These are phyloP conservation scores for Pichia kudriavzevii DNA, from an alignment of 1,139 yeast species.

Conservation along the genomic window DNA sequence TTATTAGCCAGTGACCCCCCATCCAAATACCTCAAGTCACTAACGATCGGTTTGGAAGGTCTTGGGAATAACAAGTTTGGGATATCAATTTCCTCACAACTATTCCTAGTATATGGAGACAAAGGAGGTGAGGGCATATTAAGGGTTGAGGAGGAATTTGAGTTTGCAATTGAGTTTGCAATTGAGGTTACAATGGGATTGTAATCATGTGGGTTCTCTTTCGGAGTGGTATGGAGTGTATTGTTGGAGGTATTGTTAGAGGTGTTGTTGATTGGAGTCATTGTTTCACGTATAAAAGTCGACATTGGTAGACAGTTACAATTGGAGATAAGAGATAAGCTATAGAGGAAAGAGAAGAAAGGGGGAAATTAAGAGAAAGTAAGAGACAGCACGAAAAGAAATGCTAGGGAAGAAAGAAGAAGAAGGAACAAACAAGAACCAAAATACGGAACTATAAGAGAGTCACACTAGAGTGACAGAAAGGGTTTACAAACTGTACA, in stretches of 20 bases:
- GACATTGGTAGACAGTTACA: slow-evolving; percentile 7
- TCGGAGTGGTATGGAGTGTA: not conserved
- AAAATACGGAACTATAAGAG: no score
- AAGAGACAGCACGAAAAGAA: not conserved
- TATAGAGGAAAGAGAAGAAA: not conserved
- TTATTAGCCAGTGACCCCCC: no score
- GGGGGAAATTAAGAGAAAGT: not conserved
- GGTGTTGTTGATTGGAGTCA: slow-evolving; percentile 11
- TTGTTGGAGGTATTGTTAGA: not conserved
- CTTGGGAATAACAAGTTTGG: slow-evolving; percentile 24
- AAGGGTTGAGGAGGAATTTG: slow-evolving; percentile 4
- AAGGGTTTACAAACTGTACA: no score
- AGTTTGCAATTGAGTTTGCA: not conserved
- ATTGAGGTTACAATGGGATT: not conserved
- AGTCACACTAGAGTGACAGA: no score
- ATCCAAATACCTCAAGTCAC: slow-evolving; percentile 16
- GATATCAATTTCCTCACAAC: slow-evolving; percentile 22
- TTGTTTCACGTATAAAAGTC: slow-evolving; percentile 8
- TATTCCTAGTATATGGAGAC: slow-evolving; percentile 45
- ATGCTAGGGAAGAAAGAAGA: not conserved
- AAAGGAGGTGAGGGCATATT: slow-evolving; percentile 58
- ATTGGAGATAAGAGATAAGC: slow-evolving; percentile 3
- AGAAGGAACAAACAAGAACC: not conserved
- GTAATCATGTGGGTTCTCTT: not conserved
- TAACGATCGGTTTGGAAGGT: slow-evolving; percentile 17